A percentile compares a stretch with the other conserved stretches of the same genome.
Evolutionary conservation across 305 asterid species (phyloP).

Genomic region (Plantago coronopus): DNA sequence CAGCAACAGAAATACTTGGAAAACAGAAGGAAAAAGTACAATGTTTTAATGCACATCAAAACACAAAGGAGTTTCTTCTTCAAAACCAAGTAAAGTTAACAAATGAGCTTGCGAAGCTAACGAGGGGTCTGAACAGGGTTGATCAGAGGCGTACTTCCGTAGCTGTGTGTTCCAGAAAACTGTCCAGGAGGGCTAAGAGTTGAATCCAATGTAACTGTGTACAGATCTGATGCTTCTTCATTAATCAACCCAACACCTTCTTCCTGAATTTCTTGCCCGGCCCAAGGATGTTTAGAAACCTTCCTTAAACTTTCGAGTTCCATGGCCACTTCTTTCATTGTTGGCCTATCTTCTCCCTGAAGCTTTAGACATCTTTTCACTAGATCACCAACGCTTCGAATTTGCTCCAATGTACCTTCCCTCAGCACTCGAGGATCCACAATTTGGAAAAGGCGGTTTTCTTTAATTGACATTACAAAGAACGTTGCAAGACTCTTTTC

Average conservation of each 20-base stretch:
- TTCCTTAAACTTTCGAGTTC: constrained; percentile 33
- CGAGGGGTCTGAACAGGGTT: constrained; percentile 17
- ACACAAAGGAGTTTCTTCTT: no score
- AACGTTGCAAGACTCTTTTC: constrained; percentile 22
- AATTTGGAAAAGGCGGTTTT: constrained; percentile 24
- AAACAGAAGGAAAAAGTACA: no score
- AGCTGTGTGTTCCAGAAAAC: no score
- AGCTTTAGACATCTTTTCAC: constrained; percentile 29
- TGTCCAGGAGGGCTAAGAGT: constrained; percentile 11
- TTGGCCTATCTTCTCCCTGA: constrained; percentile 27
- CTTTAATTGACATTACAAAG: constrained; percentile 21
- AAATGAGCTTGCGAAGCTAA: not conserved
- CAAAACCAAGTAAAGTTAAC: no score
- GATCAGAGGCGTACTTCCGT: constrained; percentile 13
- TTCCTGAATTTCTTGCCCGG: constrained; percentile 12
- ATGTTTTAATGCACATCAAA: no score
- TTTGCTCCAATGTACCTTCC: constrained; percentile 34
- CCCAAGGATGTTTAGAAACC: constrained; percentile 25
- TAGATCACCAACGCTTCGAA: constrained; percentile 21
- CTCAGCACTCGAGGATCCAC: constrained; percentile 30
- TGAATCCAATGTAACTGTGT: constrained; percentile 18
- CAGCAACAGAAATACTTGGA: no score
- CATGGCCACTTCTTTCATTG: constrained; percentile 34
- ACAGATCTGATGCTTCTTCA: constrained; percentile 23
- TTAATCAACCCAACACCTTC: constrained; percentile 19